These are phyloP conservation scores for Puccinia novopanici DNA, from an alignment of 1,284 basidiomycete species.

Conservation along the genomic window DNA sequence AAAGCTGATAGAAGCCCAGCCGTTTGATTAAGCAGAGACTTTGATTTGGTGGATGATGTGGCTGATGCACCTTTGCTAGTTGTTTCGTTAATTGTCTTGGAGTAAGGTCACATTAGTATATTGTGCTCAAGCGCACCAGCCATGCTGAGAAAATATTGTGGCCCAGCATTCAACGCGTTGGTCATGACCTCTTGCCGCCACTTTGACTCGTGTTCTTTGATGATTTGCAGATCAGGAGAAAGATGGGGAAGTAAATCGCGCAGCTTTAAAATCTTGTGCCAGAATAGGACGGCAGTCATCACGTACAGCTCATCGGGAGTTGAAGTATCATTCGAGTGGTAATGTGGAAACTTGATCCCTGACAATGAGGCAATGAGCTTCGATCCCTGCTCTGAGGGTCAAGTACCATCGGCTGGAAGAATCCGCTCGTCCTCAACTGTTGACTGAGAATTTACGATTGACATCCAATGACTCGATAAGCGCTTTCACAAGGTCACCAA, in stretches of 20 bases:
- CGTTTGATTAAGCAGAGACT: too few relatives aligned
- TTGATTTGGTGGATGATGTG: slow-evolving; percentile 69
- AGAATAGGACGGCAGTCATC: slow-evolving; percentile 81
- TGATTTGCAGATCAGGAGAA: slow-evolving; percentile 70
- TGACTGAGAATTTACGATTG: slow-evolving; percentile 31
- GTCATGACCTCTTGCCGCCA: slow-evolving; percentile 41
- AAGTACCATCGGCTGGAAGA: slow-evolving; percentile 30
- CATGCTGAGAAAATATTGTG: slow-evolving; percentile 77
- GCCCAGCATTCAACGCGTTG: slow-evolving; percentile 66
- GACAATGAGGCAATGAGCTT: slow-evolving; percentile 81
- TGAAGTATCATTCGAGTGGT: slow-evolving; percentile 60
- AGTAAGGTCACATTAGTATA: background rate
- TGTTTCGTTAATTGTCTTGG: slow-evolving; percentile 52
- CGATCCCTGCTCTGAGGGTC: slow-evolving; percentile 61
- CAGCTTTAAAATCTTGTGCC: slow-evolving; percentile 79
- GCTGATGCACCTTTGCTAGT: slow-evolving; percentile 12
- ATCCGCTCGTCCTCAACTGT: slow-evolving; percentile 10
- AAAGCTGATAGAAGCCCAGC: too few relatives aligned
- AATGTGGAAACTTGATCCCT: slow-evolving; percentile 91
- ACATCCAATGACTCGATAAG: slow-evolving; percentile 80
- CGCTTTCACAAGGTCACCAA: too few relatives aligned
- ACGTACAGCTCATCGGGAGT: slow-evolving; percentile 76
- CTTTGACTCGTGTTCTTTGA: slow-evolving; percentile 62
- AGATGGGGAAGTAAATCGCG: slow-evolving; percentile 72
- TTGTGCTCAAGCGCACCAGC: slow-evolving; percentile 66